Evolutionary conservation across 2,329 filamentous ascomycete genomes (phyloP).

Genomic region (Tolypocladium guangdongense): DNA sequence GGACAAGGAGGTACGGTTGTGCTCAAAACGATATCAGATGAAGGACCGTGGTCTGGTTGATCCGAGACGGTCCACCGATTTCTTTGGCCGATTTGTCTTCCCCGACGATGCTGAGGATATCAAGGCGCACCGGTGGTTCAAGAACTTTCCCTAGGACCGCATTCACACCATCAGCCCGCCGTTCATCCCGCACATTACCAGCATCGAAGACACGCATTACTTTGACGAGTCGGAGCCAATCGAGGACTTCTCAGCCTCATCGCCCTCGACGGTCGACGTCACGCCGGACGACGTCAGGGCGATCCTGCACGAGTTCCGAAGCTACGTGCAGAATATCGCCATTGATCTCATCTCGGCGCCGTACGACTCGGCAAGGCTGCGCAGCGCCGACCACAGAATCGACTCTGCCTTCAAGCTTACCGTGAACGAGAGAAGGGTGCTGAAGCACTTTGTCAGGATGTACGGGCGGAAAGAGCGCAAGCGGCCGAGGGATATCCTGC

Average conservation of each 20-base stretch:
- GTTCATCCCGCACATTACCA: constrained; percentile 63
- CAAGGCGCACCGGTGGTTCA: constrained; percentile 81
- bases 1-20: constrained; percentile 66
- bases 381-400: constrained; percentile 37
- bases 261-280: constrained; percentile 20
- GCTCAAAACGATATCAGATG: constrained; percentile 60
- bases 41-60: constrained; percentile 39
- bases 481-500: constrained; percentile 70
- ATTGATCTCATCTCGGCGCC: constrained; percentile 34
- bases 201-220: constrained; percentile 69
- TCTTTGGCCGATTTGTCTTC: constrained; percentile 54
- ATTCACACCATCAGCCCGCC: constrained; percentile 63
- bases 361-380: constrained; percentile 36
- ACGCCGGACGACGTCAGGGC: constrained; percentile 18
- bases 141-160: constrained; percentile 64
- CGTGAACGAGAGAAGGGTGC: constrained; percentile 25
- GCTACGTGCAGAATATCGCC: constrained; percentile 30
- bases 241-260: constrained; percentile 47
- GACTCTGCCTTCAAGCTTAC: constrained; percentile 25
- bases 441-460: constrained; percentile 40
- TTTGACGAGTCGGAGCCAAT: constrained; percentile 77
- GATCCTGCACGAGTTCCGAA: constrained; percentile 26
- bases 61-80: constrained; percentile 9
- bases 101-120: constrained; percentile 80
- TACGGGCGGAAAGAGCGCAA: constrained; percentile 59